These are phyloP conservation scores for Juglanconis juglandina DNA, from an alignment of 2,329 filamentous ascomycete species.

Conservation along the genomic window DNA sequence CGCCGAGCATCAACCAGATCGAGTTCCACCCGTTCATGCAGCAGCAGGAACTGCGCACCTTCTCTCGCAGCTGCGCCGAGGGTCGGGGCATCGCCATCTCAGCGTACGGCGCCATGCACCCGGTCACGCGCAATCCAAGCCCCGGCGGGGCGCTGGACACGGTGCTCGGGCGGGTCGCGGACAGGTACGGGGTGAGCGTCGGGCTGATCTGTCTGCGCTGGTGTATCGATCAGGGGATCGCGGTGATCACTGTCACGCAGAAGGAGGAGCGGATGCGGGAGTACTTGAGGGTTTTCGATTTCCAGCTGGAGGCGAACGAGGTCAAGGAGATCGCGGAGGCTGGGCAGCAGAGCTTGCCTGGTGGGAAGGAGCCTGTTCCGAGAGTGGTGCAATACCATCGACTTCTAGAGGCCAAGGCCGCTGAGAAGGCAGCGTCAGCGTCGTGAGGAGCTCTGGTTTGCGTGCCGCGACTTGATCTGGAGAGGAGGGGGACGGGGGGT, in stretches of 20 bases:
- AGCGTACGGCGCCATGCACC: constrained; percentile 28
- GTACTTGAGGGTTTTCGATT: constrained; percentile 5
- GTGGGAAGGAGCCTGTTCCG: not conserved
- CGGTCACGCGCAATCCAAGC: constrained; percentile 29
- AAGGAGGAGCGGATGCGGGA: constrained; percentile 4
- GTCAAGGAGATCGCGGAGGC: constrained; percentile 11
- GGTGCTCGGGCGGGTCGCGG: constrained; percentile 32
- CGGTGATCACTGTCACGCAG: constrained; percentile 49
- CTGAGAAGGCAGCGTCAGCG: too few relatives aligned
- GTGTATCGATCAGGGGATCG: constrained; percentile 52
- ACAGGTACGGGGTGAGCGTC: constrained; percentile 51
- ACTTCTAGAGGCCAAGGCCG: not conserved
- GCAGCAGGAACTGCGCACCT: constrained; percentile 45
- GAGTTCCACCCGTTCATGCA: constrained; percentile 70
- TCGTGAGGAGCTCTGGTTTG: too few relatives aligned
- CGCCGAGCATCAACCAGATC: constrained; percentile 70
- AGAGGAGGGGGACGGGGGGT: too few relatives aligned
- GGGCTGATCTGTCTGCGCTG: constrained; percentile 54
- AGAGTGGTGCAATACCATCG: not conserved
- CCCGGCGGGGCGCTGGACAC: constrained; percentile 36
- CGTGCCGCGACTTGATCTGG: too few relatives aligned
- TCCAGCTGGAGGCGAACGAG: constrained; percentile 4
- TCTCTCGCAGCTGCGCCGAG: constrained; percentile 25
- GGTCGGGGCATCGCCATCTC: constrained; percentile 34
- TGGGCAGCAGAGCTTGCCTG: not conserved